Percentiles rank a stretch among this genome's conserved stretches.
These are phyloP conservation scores for Fusarium dlaminii DNA, from an alignment of 2,329 filamentous ascomycete genomes.

Conservation along the genomic window DNA sequence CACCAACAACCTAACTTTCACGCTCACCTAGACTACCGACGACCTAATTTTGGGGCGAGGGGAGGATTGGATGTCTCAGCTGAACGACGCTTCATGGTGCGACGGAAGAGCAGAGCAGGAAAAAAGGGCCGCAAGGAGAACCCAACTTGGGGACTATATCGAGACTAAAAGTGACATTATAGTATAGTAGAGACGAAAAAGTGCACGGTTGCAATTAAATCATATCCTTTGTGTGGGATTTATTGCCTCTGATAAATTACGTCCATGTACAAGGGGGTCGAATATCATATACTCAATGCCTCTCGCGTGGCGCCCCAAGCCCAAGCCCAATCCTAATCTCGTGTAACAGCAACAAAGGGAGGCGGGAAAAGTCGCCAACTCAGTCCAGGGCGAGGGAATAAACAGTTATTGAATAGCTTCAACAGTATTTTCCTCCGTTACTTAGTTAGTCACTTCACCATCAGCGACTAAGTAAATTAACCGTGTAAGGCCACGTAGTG, in stretches of 20 bases:
- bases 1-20: background rate
- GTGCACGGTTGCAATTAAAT: slow-evolving; percentile 6
- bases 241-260: slow-evolving; percentile 20
- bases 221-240: slow-evolving; percentile 22
- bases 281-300: slow-evolving; percentile 23
- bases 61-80: background rate
- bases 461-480: background rate
- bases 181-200: background rate
- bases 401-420: background rate
- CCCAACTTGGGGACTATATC: background rate
- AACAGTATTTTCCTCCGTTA: background rate
- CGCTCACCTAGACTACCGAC: background rate
- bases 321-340: background rate
- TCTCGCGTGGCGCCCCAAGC: background rate
- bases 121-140: slow-evolving; percentile 9
- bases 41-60: background rate
- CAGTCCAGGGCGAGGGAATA: background rate
- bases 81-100: slow-evolving; percentile 1
- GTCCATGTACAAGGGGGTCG: slow-evolving; percentile 10
- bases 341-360: slow-evolving; percentile 16
- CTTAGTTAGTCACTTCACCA: background rate
- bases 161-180: background rate
- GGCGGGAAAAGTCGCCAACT: background rate
- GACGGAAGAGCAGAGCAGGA: background rate
- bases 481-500: slow-evolving; percentile 7